These are phyloP conservation scores for Podila horticola DNA, from an alignment of 192 early-diverging fungal species.

Conservation along the genomic window DNA sequence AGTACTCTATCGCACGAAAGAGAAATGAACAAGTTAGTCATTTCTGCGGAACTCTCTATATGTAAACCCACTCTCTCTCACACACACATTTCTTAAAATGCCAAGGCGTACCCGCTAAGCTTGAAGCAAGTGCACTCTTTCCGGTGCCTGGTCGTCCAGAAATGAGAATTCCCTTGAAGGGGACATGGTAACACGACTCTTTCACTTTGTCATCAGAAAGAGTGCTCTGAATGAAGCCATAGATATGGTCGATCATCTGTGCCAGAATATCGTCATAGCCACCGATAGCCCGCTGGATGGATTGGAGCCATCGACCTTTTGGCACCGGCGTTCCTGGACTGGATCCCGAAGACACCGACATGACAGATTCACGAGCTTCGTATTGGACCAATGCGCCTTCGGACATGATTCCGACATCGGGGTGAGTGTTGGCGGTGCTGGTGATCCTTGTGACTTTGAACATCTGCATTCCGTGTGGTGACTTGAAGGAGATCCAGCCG, in stretches of 20 bases:
- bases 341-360: background rate
- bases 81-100: too few species aligned
- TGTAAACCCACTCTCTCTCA: background rate
- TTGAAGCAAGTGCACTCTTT: constrained; percentile 58
- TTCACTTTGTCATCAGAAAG: background rate
- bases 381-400: constrained; percentile 12
- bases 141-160: constrained; percentile 64
- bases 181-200: constrained; percentile 15
- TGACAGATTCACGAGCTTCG: background rate
- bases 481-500: constrained; percentile 30
- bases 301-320: constrained; percentile 14
- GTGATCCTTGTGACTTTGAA: constrained; percentile 15
- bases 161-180: constrained; percentile 56
- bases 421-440: constrained; percentile 1
- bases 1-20: constrained; percentile 18
- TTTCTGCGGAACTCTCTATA: background rate
- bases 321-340: background rate
- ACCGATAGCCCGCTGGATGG: constrained; percentile 27
- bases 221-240: constrained; percentile 24
- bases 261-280: constrained; percentile 45
- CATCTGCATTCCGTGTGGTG: constrained; percentile 25
- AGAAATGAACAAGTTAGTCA: background rate
- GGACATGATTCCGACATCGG: constrained; percentile 22
- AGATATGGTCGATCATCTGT: constrained; percentile 35
- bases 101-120: constrained; percentile 28